A percentile compares a stretch with the other conserved stretches of the same genome.
Conservation (phyloP, 345 rosid species). For the Linum tenue region DNA sequence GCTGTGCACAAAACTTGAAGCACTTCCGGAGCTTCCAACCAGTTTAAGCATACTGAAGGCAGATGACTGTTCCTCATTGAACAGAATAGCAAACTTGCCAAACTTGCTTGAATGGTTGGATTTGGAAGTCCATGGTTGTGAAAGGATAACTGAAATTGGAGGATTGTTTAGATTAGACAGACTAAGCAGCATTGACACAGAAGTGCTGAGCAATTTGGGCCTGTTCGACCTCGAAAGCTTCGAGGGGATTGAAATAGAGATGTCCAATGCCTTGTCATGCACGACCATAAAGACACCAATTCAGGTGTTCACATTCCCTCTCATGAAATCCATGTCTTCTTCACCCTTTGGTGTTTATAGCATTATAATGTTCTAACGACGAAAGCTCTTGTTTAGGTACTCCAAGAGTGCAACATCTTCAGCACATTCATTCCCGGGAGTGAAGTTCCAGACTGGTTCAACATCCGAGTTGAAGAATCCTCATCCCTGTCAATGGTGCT, state of each 20-base stretch:
- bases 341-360: not conserved
- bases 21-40: slow-evolving; percentile 14
- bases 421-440: slow-evolving; percentile 15
- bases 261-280: slow-evolving; percentile 4
- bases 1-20: slow-evolving; percentile 4
- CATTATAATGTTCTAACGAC: too few species aligned
- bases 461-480: not conserved
- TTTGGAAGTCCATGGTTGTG: slow-evolving; percentile 13
- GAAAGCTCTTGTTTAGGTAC: slow-evolving; percentile 6
- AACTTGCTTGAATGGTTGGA: not conserved
- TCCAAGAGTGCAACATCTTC: slow-evolving; percentile 14
- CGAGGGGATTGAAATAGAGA: slow-evolving; percentile 6
- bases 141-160: slow-evolving; percentile 8
- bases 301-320: slow-evolving; percentile 9
- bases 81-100: not conserved
- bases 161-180: slow-evolving; percentile 15
- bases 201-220: slow-evolving; percentile 6
- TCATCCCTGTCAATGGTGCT: slow-evolving; percentile 3
- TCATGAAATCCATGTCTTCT: not conserved
- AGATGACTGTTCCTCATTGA: not conserved
- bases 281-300: not conserved
- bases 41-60: not conserved
- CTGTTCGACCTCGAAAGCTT: slow-evolving; percentile 5
- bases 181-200: not conserved
- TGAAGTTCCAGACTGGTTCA: slow-evolving; percentile 16